phyloP scores from a whole-genome alignment of 106 monocot genomes.

The Dendrobium huoshanense region DNA sequence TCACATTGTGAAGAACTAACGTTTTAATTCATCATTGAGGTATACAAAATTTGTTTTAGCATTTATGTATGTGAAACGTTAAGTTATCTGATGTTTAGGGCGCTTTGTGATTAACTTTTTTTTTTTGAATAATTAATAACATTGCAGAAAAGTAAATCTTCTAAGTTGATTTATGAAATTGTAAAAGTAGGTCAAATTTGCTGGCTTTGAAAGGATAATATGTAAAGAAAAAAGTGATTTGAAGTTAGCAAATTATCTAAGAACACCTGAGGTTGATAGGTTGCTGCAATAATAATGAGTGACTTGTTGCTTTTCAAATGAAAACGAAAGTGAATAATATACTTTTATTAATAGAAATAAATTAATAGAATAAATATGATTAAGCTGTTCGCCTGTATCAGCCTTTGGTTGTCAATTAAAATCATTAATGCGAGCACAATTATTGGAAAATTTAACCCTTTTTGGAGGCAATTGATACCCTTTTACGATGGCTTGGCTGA shows the following conservation, averaged over 20 bases:
- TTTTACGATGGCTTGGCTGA: not conserved
- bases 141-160: not conserved
- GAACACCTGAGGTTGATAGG: not conserved
- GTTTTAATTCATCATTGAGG: not conserved
- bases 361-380: not conserved
- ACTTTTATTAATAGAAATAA: not conserved
- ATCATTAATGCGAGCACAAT: not conserved
- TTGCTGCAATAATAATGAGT: not conserved
- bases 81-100: not conserved
- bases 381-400: not conserved
- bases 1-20: not conserved
- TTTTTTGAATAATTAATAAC: not conserved
- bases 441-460: not conserved
- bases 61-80: conserved; percentile 4
- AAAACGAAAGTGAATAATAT: not conserved
- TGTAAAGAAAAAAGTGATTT: not conserved
- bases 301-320: conserved; percentile 2
- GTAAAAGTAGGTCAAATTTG: not conserved
- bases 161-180: not conserved
- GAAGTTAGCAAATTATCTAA: not conserved
- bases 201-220: not conserved
- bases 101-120: not conserved
- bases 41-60: not conserved
- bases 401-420: not conserved
- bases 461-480: not conserved